These are phyloP conservation scores for Russula lepida DNA, from an alignment of 768 basidiomycete genomes.

Conservation along the genomic window DNA sequence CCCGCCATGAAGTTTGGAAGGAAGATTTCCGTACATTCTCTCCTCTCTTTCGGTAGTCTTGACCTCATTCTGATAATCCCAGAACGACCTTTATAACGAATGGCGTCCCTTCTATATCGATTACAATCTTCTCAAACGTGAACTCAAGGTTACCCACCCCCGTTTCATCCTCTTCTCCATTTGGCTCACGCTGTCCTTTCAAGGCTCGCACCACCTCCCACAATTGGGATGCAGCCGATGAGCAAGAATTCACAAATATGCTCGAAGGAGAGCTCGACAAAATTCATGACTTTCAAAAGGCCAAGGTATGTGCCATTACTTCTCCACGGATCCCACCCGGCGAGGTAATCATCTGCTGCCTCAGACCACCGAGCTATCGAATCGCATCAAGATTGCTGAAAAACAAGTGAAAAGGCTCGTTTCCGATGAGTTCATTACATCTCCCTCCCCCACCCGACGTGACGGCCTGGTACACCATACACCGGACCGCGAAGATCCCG, in stretches of 20 bases:
- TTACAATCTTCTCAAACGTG: conserved; percentile 83
- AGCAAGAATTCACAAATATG: conserved; percentile 69
- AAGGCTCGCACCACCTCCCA: conserved; percentile 45
- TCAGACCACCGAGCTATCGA: conserved; percentile 74
- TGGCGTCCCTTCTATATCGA: conserved; percentile 89
- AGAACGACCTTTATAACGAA: conserved; percentile 83
- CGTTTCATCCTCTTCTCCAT: background rate
- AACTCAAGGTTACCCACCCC: conserved; percentile 59
- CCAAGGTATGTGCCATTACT: conserved; percentile 47
- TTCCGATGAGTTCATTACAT: conserved; percentile 36
- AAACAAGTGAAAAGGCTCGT: conserved; percentile 74
- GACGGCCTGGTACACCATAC: conserved; percentile 15
- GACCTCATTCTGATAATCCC: background rate
- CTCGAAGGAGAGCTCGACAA: conserved; percentile 87
- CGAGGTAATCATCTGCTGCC: background rate
- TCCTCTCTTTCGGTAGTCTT: conserved; percentile 7
- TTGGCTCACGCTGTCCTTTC: background rate
- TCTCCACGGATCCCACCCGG: background rate
- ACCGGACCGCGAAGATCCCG: conserved; percentile 21
- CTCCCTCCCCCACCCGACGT: conserved; percentile 5
- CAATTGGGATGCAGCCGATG: conserved; percentile 71
- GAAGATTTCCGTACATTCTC: conserved; percentile 54
- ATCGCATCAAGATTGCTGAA: conserved; percentile 76
- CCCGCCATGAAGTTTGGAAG: conserved; percentile 69
- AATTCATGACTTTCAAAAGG: conserved; percentile 86